Base-by-base conservation (phyloP, 257 asterid genomes). In the Fraxinus americana region DNA sequence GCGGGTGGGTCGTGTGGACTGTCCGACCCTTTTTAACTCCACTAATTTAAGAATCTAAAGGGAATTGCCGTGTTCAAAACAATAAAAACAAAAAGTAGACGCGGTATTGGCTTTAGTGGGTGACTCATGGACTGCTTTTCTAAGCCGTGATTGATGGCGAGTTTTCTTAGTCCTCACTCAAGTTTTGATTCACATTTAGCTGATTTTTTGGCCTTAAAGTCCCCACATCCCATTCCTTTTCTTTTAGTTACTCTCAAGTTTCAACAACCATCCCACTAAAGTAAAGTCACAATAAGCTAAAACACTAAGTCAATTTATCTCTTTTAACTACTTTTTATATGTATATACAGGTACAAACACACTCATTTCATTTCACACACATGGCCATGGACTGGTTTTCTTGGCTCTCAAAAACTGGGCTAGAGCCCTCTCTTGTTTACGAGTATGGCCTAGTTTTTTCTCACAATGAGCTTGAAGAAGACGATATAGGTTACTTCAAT, bases 381-480 rank as follows among this genome's bases (percentile, higher is more conserved):
- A 66, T 5, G 61, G 59, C 45, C 81, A 87, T 87, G 91, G 87
- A 87, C 39, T 87, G 91, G 91, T 87, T 87, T 78, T 80, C 89
- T 41, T 87, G 87, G 87, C 86, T 87, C 69, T 85, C 91, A 45
- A 85, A 85, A 78, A 81, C 91, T 66, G 79, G 80, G 61, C 83
- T 87, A 7, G 91, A 87, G 0, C 89, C 89, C 23, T 73, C 91
- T 7, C 78, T 87, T 14, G 86, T 85, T 1, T 87, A 87, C 19
- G 89, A 85, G 32, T 85, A 83, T 34, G 86, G 87, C 74, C 67
- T 87, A 57, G 78, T 85, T 21, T 85, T 87, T 66, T 78, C 87
- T 25, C 91, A 85, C 75, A 87, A 87, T 5, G 87, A 87, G 85
- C 87, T 87, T 0, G 91, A 87, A 75, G 77, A 85, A 83, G 89